A percentile compares a stretch with the other conserved stretches of the same genome.
These are phyloP conservation scores for Bothriochloa decipiens DNA, from an alignment of 176 grass and related monocot genomes.

Conservation along the genomic window DNA sequence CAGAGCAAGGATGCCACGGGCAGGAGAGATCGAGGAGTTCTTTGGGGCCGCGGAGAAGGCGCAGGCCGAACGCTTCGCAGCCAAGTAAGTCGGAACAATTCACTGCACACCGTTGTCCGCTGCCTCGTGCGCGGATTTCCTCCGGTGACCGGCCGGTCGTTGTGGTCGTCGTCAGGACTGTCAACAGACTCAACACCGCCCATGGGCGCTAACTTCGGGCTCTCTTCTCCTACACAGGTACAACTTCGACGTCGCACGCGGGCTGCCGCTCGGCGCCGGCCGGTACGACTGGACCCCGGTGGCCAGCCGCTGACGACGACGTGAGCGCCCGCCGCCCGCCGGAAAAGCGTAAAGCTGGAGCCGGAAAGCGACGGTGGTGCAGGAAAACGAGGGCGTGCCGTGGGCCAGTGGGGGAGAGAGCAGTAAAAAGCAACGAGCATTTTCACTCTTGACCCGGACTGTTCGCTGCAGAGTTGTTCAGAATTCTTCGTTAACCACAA, in stretches of 20 bases:
- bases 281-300: constrained; percentile 67
- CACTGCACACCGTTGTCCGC: background rate
- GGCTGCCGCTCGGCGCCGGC: constrained; percentile 53
- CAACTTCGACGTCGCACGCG: constrained; percentile 74
- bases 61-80: constrained; percentile 51
- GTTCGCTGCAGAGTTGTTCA: too few relatives aligned
- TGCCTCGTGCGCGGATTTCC: background rate
- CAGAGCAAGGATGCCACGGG: constrained; percentile 40
- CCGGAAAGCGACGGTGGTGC: background rate
- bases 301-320: constrained; percentile 21
- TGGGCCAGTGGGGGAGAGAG: background rate
- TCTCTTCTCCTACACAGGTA: constrained; percentile 49
- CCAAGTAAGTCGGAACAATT: constrained; percentile 48
- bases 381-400: background rate
- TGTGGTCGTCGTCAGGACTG: too few relatives aligned
- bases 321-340: background rate
- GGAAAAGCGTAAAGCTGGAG: background rate
- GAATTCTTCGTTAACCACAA: background rate
- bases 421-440: constrained; percentile 15
- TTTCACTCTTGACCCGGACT: too few relatives aligned
- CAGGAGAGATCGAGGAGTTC: constrained; percentile 71
- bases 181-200: too few relatives aligned
- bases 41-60: constrained; percentile 63
- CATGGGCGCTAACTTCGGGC: background rate
- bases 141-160: too few relatives aligned